A percentile compares a stretch with the other conserved stretches of the same genome.
Evolutionary conservation across 805 yeast species (phyloP).

Genomic region (Saturnispora halmiae): DNA sequence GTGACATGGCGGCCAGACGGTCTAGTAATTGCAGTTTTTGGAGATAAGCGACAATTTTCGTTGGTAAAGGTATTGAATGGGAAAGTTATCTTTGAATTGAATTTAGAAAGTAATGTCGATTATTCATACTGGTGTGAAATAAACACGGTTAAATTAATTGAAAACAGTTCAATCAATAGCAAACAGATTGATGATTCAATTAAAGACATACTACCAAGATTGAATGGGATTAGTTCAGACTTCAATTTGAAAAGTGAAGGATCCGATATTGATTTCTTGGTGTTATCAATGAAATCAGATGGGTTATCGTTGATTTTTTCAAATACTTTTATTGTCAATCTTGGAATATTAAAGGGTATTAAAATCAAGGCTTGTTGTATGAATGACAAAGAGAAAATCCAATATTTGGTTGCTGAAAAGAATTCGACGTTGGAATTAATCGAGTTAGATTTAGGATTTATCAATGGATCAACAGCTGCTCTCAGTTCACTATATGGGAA

Average conservation of each 20-base stretch:
- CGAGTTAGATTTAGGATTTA: neutral
- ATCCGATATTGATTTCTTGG: constrained; percentile 23
- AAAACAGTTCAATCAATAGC: neutral
- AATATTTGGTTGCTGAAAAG: neutral
- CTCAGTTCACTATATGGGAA: neutral
- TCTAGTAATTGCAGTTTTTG: constrained; percentile 23
- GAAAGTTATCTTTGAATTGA: constrained; percentile 17
- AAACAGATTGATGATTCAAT: neutral
- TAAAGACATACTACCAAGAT: constrained; percentile 5
- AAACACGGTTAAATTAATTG: neutral
- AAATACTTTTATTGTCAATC: constrained; percentile 20
- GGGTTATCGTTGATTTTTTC: constrained; percentile 22
- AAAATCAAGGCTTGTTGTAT: constrained; percentile 2
- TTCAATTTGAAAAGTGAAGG: constrained; percentile 19
- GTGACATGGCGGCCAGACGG: constrained; percentile 29
- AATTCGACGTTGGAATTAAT: neutral
- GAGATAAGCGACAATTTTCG: constrained; percentile 18
- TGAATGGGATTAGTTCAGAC: constrained; percentile 19
- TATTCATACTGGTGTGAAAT: constrained; percentile 19
- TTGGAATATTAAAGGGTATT: neutral
- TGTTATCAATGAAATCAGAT: constrained; percentile 22
- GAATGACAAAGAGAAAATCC: neutral
- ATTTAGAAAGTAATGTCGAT: constrained; percentile 13
- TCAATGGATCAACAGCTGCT: neutral
- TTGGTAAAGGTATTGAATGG: constrained; percentile 27